A percentile compares a stretch with the other conserved stretches of the same genome.
phyloP scores from a whole-genome alignment of 2,329 filamentous ascomycete genomes.

The Fusarium ramigenum region DNA sequence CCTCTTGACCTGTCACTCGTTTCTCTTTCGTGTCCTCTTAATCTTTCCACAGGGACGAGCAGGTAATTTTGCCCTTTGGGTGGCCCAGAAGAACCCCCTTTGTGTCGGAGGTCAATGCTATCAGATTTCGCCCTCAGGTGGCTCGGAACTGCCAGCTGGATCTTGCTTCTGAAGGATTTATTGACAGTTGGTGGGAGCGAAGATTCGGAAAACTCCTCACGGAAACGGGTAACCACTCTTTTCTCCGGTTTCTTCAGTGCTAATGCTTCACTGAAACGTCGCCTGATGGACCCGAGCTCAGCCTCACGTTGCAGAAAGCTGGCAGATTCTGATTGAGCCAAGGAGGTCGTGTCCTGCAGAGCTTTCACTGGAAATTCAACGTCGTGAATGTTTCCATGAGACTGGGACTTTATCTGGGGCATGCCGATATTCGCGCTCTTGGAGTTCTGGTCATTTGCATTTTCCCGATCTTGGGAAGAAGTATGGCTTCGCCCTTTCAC shows the following conservation, averaged over 20 bases:
- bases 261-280: conserved; percentile 51
- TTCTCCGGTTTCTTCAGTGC: conserved; percentile 43
- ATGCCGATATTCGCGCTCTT: not conserved
- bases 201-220: conserved; percentile 48
- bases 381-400: not conserved
- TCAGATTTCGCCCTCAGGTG: conserved; percentile 38
- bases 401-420: not conserved
- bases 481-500: conserved; percentile 12
- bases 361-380: not conserved
- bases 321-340: conserved; percentile 48
- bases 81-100: not conserved
- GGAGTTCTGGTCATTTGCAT: conserved; percentile 17
- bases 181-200: conserved; percentile 11
- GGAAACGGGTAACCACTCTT: conserved; percentile 52
- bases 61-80: not conserved
- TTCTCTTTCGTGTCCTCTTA: not conserved
- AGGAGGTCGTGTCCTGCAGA: conserved; percentile 13
- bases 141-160: conserved; percentile 49
- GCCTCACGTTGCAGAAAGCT: conserved; percentile 51
- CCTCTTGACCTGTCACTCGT: conserved; percentile 16
- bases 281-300: conserved; percentile 52
- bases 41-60: not conserved
- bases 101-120: not conserved
- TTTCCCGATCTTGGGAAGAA: conserved; percentile 38
- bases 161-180: conserved; percentile 48